Percentiles rank a stretch among this genome's conserved stretches.
phyloP scores from a whole-genome alignment of 73 alveolate species.

The Paramecium sexaurelia region DNA sequence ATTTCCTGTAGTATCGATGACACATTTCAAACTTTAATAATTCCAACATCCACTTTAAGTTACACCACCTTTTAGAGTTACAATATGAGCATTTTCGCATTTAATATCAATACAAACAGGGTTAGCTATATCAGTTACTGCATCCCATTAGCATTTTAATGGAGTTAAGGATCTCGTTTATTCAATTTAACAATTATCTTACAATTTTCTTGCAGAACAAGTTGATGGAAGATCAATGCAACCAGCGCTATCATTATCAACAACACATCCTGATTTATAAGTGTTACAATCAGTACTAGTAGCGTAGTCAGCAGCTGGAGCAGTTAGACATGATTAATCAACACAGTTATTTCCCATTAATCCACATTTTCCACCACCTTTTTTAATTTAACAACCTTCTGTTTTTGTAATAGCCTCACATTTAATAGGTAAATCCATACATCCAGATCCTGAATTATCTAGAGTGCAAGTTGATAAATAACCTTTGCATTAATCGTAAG shows the following conservation, averaged over 20 bases:
- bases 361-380: constrained; percentile 21
- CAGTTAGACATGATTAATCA: background rate
- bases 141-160: background rate
- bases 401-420: background rate
- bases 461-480: background rate
- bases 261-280: background rate
- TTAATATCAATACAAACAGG: background rate
- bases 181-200: background rate
- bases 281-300: background rate
- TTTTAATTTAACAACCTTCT: background rate
- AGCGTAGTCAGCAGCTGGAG: background rate
- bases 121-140: background rate
- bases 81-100: background rate
- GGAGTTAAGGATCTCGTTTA: background rate
- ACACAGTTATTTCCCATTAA: background rate
- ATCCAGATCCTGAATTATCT: constrained; percentile 25
- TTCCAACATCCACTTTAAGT: background rate
- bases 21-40: constrained; percentile 7
- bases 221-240: constrained; percentile 11
- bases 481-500: background rate
- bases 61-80: background rate
- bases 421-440: background rate
- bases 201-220: background rate
- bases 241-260: background rate
- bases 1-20: background rate